These are phyloP conservation scores for Leccinum ponderosum DNA, from an alignment of 1,284 basidiomycete species.

Conservation along the genomic window DNA sequence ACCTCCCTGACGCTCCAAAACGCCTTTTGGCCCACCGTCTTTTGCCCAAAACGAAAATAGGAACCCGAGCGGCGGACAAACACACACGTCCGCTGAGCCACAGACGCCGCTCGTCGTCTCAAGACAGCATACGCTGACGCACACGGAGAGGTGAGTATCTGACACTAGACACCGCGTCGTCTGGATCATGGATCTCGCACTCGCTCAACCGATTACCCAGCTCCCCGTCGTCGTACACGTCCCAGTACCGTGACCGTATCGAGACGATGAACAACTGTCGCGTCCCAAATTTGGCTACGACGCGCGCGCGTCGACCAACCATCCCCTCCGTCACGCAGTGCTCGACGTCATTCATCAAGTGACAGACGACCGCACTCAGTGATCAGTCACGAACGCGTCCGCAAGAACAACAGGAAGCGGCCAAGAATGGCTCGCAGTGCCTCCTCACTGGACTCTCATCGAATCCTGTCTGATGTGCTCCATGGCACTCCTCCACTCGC, in stretches of 20 bases:
- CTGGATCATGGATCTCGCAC: neutral
- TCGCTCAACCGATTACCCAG: slow-evolving; percentile 37
- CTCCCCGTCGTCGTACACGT: slow-evolving; percentile 79
- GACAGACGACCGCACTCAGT: slow-evolving; percentile 54
- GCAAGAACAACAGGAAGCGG: slow-evolving; percentile 7
- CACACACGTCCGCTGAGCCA: too few relatives aligned
- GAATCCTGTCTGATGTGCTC: slow-evolving; percentile 96
- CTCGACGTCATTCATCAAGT: slow-evolving; percentile 74
- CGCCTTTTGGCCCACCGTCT: too few relatives aligned
- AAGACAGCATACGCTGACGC: too few relatives aligned
- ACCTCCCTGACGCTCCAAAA: too few relatives aligned
- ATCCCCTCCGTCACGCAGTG: slow-evolving; percentile 83
- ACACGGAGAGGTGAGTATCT: too few relatives aligned
- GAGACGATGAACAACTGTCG: slow-evolving; percentile 35
- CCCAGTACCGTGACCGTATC: slow-evolving; percentile 52
- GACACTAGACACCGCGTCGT: too few relatives aligned
- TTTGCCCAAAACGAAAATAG: too few relatives aligned
- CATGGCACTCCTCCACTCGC: slow-evolving; percentile 91
- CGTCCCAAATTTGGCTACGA: slow-evolving; percentile 64
- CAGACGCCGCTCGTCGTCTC: too few relatives aligned
- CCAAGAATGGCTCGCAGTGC: slow-evolving; percentile 73
- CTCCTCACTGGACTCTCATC: slow-evolving; percentile 81
- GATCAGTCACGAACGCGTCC: neutral
- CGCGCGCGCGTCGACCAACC: slow-evolving; percentile 61
- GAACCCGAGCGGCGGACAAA: too few relatives aligned